Evolutionary conservation across 345 rosid genomes (phyloP).

Genomic region (Eucalyptus sideroxylon): DNA sequence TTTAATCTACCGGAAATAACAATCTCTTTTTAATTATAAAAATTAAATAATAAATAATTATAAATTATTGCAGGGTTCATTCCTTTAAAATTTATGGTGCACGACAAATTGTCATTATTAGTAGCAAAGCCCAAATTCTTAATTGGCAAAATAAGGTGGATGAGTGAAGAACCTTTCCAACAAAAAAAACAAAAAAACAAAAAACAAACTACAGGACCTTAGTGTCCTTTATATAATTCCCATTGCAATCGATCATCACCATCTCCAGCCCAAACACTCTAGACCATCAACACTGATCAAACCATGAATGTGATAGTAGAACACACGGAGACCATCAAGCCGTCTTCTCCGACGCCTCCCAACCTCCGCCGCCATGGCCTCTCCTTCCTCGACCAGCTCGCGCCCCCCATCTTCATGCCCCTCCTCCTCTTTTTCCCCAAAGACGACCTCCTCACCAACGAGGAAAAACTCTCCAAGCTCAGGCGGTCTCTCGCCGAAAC

Average conservation of each 20-base stretch:
- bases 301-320: neutral
- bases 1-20: too few species aligned
- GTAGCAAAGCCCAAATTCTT: too few species aligned
- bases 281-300: neutral
- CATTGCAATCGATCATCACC: neutral
- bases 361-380: slow-evolving; percentile 11
- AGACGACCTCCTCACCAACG: neutral
- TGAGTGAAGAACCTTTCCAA: too few species aligned
- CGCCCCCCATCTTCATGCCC: slow-evolving; percentile 3
- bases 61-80: too few species aligned
- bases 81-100: too few species aligned
- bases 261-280: neutral
- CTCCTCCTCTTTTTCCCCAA: slow-evolving; percentile 1
- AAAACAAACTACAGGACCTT: too few species aligned
- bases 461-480: neutral
- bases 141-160: too few species aligned
- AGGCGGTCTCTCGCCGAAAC: slow-evolving; percentile 2
- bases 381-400: slow-evolving; percentile 8
- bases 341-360: slow-evolving; percentile 10
- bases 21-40: too few species aligned
- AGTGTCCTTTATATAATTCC: neutral
- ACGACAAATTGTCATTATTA: too few species aligned
- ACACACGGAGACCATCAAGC: slow-evolving; percentile 6
- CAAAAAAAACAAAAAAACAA: too few species aligned
- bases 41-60: too few species aligned